phyloP scores from a whole-genome alignment of 192 early-diverging fungal species.

The Gonapodya sp. region DNA sequence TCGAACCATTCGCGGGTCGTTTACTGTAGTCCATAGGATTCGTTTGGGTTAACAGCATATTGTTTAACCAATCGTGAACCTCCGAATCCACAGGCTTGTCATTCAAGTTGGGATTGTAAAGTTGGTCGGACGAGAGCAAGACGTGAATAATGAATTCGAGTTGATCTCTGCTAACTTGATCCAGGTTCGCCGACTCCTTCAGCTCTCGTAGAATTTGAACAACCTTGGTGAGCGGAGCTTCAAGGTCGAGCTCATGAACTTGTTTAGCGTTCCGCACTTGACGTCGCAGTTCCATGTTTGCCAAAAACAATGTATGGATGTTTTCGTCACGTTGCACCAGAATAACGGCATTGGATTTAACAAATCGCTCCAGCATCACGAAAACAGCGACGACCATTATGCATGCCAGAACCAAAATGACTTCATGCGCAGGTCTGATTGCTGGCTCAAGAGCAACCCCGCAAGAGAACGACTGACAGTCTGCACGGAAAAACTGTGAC shows the following conservation, averaged over 20 bases:
- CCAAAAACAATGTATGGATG: conserved; percentile 20
- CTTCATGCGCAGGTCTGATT: conserved; percentile 18
- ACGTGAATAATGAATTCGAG: conserved; percentile 21
- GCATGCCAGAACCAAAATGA: conserved; percentile 17
- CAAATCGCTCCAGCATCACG: conserved; percentile 26
- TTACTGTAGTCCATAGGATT: not conserved
- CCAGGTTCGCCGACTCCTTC: conserved; percentile 19
- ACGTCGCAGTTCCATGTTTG: conserved; percentile 27
- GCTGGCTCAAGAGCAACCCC: conserved; percentile 17
- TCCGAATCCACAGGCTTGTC: conserved; percentile 27
- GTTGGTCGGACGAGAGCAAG: conserved; percentile 24
- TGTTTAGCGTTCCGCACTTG: conserved; percentile 24
- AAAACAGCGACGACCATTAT: conserved; percentile 17
- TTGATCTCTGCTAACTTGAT: conserved; percentile 18
- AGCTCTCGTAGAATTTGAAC: conserved; percentile 26
- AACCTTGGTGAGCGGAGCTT: conserved; percentile 28
- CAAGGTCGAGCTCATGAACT: conserved; percentile 23
- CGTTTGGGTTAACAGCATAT: conserved; percentile 21
- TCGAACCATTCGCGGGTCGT: not conserved
- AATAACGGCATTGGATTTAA: conserved; percentile 29
- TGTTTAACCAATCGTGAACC: conserved; percentile 31
- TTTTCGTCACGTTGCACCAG: conserved; percentile 29
- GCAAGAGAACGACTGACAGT: conserved; percentile 20
- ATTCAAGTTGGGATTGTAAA: conserved; percentile 30
- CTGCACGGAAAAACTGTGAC: conserved; percentile 18